Evolutionary conservation across 1,284 basidiomycete genomes (phyloP).

Genomic region (Pseudozyma thailandica): DNA sequence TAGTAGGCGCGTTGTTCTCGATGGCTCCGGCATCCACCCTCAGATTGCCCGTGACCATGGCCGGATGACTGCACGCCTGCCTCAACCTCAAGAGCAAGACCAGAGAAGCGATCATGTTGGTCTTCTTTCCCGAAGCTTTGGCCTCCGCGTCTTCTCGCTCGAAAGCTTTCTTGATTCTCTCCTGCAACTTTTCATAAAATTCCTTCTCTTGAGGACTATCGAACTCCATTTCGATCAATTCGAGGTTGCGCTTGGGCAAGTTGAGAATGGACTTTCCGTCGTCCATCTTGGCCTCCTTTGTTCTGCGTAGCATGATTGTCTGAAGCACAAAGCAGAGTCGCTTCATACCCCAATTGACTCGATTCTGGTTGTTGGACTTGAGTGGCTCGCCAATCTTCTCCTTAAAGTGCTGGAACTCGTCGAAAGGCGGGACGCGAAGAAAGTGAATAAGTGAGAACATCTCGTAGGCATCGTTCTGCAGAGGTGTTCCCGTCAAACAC

Average conservation of each 20-base stretch:
- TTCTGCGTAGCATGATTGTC: constrained; percentile 88
- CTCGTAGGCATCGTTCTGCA: constrained; percentile 88
- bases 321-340: constrained; percentile 78
- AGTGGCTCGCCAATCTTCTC: constrained; percentile 82
- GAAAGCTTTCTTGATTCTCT: constrained; percentile 78
- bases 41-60: constrained; percentile 45
- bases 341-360: constrained; percentile 63
- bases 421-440: constrained; percentile 83
- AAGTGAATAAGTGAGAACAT: constrained; percentile 90
- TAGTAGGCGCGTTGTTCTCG: background rate
- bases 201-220: constrained; percentile 74
- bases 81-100: constrained; percentile 84
- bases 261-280: constrained; percentile 79
- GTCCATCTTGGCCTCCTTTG: constrained; percentile 79
- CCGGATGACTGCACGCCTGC: constrained; percentile 73
- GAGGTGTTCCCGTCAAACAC: constrained; percentile 69
- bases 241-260: constrained; percentile 80
- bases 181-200: constrained; percentile 84
- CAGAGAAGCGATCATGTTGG: constrained; percentile 85
- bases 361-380: constrained; percentile 57
- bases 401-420: constrained; percentile 82
- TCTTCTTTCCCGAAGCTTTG: constrained; percentile 71
- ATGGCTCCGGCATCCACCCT: constrained; percentile 35
- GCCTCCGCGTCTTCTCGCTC: constrained; percentile 58
- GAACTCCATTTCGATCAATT: constrained; percentile 74